These are phyloP conservation scores for Coniochaeta prunicola DNA, from an alignment of 2,329 filamentous ascomycete species.

Conservation along the genomic window DNA sequence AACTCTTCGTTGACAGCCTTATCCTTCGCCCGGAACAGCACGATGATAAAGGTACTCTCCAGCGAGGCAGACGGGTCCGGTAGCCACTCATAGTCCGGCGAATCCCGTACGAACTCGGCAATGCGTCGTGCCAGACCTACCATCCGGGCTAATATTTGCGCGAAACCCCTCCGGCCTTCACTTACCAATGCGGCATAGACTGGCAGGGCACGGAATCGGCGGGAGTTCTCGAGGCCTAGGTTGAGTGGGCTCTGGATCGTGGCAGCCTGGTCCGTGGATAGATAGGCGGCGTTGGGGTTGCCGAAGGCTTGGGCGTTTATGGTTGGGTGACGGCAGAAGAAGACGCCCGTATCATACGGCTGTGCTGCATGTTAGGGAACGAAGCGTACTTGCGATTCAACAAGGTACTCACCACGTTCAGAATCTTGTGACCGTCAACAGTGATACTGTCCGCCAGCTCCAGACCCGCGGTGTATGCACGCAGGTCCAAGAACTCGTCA, in stretches of 20 bases:
- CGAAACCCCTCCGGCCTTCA: slow-evolving; percentile 64
- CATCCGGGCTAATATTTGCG: slow-evolving; percentile 64
- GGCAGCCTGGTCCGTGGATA: slow-evolving; percentile 34
- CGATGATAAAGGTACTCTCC: slow-evolving; percentile 54
- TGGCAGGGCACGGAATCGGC: slow-evolving; percentile 84
- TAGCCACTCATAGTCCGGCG: slow-evolving; percentile 59
- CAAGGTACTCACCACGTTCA: slow-evolving; percentile 63
- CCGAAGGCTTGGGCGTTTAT: slow-evolving; percentile 60
- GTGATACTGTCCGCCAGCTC: slow-evolving; percentile 84
- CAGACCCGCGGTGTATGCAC: slow-evolving; percentile 50
- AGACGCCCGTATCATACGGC: slow-evolving; percentile 90
- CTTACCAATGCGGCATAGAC: slow-evolving; percentile 74
- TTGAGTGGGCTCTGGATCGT: slow-evolving; percentile 75
- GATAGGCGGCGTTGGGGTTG: slow-evolving; percentile 82
- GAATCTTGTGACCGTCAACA: slow-evolving; percentile 81
- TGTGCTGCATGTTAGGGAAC: slow-evolving; percentile 17
- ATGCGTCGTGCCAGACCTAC: slow-evolving; percentile 63
- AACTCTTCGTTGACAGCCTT: slow-evolving; percentile 56
- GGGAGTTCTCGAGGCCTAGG: slow-evolving; percentile 83
- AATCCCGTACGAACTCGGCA: slow-evolving; percentile 53
- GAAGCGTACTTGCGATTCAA: neutral
- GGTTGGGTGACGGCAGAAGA: slow-evolving; percentile 61
- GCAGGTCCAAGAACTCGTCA: slow-evolving; percentile 48
- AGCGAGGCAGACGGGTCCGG: slow-evolving; percentile 35
- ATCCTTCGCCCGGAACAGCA: slow-evolving; percentile 70